A percentile compares a stretch with the other conserved stretches of the same genome.
Evolutionary conservation across 495 filamentous ascomycete species (phyloP).

Genomic region (Aspergillus sparsus): DNA sequence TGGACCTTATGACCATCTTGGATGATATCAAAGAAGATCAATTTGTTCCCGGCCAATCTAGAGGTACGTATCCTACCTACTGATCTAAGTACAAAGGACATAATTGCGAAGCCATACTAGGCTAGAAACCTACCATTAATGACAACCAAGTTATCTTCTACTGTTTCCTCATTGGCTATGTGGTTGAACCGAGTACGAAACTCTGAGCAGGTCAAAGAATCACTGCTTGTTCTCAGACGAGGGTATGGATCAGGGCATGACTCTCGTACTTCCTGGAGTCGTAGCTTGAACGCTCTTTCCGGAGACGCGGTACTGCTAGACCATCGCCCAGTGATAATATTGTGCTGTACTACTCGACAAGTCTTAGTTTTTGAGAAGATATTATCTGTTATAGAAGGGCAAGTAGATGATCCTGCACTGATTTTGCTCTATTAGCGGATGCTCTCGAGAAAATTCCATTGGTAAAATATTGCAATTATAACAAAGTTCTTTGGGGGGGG

Average conservation of each 20-base stretch:
- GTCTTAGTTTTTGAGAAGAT: conserved; percentile 7
- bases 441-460: not conserved
- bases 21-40: conserved; percentile 80
- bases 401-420: conserved; percentile 32
- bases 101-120: conserved; percentile 25
- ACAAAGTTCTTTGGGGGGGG: not conserved
- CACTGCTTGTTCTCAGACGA: conserved; percentile 37
- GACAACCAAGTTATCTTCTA: conserved; percentile 44
- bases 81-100: conserved; percentile 49
- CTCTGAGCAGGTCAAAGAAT: conserved; percentile 39
- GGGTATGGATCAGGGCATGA: conserved; percentile 54
- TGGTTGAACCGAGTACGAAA: conserved; percentile 41
- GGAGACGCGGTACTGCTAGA: conserved; percentile 39
- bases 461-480: not conserved
- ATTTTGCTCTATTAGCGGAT: conserved; percentile 19
- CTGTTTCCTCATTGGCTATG: conserved; percentile 47
- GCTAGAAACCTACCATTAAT: conserved; percentile 47
- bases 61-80: conserved; percentile 66
- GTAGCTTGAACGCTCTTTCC: conserved; percentile 45
- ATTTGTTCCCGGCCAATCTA: conserved; percentile 63
- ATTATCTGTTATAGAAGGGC: conserved; percentile 7
- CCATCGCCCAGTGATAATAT: conserved; percentile 1
- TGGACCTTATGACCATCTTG: conserved; percentile 73
- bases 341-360: conserved; percentile 12
- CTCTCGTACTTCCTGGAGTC: conserved; percentile 51